Percentiles rank a stretch among this genome's conserved stretches.
Evolutionary conservation across 768 basidiomycete genomes (phyloP).

Genomic region (Suillus occidentalis): DNA sequence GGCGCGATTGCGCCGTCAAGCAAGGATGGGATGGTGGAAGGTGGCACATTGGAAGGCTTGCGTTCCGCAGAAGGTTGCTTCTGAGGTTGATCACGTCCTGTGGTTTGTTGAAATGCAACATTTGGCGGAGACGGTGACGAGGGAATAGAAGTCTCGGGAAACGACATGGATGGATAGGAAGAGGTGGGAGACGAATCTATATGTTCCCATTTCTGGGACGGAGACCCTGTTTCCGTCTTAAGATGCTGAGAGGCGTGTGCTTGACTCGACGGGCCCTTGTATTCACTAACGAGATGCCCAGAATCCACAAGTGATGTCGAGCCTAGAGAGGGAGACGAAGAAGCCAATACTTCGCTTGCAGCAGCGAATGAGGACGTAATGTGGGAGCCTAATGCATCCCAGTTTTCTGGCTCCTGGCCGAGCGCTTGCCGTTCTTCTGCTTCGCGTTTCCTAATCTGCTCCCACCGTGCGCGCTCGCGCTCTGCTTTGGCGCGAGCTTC

Average conservation of each 20-base stretch:
- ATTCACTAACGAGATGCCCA: conserved; percentile 42
- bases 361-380: conserved; percentile 4
- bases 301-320: conserved; percentile 37
- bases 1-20: conserved; percentile 68
- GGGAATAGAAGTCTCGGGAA: conserved; percentile 61
- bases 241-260: conserved; percentile 31
- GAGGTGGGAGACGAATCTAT: conserved; percentile 56
- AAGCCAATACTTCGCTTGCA: conserved; percentile 15
- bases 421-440: conserved; percentile 45
- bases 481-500: conserved; percentile 75
- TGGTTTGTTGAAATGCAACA: conserved; percentile 19
- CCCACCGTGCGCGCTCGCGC: conserved; percentile 71
- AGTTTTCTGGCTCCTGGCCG: conserved; percentile 21
- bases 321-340: conserved; percentile 21
- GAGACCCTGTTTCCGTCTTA: conserved; percentile 22
- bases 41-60: conserved; percentile 26
- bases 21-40: conserved; percentile 64
- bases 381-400: conserved; percentile 28
- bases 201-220: conserved; percentile 72
- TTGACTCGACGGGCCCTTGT: conserved; percentile 28
- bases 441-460: conserved; percentile 47
- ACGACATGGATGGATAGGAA: conserved; percentile 81
- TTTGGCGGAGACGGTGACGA: conserved; percentile 41
- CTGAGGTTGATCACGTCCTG: conserved; percentile 28
- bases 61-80: conserved; percentile 23